Evolutionary conservation across 2,329 filamentous ascomycete species (phyloP).

Genomic region (Tolypocladium pustulatum): DNA sequence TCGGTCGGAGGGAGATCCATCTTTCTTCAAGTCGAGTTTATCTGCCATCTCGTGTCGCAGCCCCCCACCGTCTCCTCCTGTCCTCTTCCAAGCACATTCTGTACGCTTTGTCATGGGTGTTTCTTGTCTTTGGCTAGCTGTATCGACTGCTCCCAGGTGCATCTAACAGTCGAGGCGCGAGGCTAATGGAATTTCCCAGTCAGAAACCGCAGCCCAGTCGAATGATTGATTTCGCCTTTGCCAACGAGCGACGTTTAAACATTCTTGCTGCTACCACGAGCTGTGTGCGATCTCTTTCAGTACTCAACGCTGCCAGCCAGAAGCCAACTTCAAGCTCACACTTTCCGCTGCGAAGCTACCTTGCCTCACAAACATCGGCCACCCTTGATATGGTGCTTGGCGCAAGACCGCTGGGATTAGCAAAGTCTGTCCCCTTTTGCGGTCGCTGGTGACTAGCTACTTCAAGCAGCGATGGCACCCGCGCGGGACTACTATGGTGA

Average conservation of each 20-base stretch:
- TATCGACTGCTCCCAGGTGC: neutral
- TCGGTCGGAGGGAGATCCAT: neutral
- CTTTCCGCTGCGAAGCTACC: neutral
- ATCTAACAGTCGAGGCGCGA: neutral
- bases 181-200: neutral
- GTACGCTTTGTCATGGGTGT: neutral
- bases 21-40: neutral
- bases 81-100: neutral
- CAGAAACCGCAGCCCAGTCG: neutral
- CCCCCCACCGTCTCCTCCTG: too few relatives aligned
- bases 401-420: neutral
- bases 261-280: neutral
- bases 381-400: slow-evolving; percentile 8
- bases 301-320: neutral
- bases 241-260: neutral
- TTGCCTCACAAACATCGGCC: neutral
- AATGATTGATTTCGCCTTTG: neutral
- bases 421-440: neutral
- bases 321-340: neutral
- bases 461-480: slow-evolving; percentile 18
- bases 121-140: neutral
- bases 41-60: neutral
- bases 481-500: slow-evolving; percentile 78
- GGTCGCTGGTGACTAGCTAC: neutral
- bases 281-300: too few relatives aligned